Evolutionary conservation across 2,329 filamentous ascomycete species (phyloP), one percentile per base, ranked within the genome.

Genomic region (Apiospora rasikravindrae): DNA sequence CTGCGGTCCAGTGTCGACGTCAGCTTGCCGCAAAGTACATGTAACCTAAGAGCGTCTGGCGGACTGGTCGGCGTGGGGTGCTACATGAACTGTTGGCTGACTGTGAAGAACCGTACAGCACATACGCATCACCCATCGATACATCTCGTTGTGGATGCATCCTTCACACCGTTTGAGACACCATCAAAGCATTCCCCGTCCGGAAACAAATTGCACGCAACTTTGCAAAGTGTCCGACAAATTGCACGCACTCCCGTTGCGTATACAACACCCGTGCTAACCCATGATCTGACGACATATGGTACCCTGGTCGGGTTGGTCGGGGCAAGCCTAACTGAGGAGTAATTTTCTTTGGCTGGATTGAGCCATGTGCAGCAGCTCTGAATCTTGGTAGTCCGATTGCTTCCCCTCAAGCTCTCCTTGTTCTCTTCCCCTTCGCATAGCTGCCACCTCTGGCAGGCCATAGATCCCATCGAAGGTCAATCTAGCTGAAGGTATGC

Each of bases 201-300:
- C 7, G 16, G 6, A 22, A 26, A 33, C 53, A 61, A 61, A 37
- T 61, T 61, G 14, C 53, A 37, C 6, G 26, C 26, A 26, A 57
- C 16, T 42, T 49, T 57, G 26, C 11, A 7, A 57, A 16, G 26
- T 33, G 24, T 10, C 51, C 16, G 51, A 29, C 13, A 33, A 29
- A 57, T 57, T 57, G 26, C 26, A 33, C 51, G 14, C 51, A 33
- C 51, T 57, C 53, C 53, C 53, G 53, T 22, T 61, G 40, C 5
- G 40, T 11, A 42, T 11, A 42, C 40, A 42, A 42, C 13, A 42
- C 40, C 40, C 40, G 44, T 45, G 33, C 57, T 11, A 40, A 64
- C 14, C 57, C 57, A 64, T 64, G 57, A 64, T 64, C 57, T 64
- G 57, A 64, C 57, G 57, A 64, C 57, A 64, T 40, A 37, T 64